phyloP scores from a whole-genome alignment of 2,329 filamentous ascomycete genomes.

The Calonectria pteridis region DNA sequence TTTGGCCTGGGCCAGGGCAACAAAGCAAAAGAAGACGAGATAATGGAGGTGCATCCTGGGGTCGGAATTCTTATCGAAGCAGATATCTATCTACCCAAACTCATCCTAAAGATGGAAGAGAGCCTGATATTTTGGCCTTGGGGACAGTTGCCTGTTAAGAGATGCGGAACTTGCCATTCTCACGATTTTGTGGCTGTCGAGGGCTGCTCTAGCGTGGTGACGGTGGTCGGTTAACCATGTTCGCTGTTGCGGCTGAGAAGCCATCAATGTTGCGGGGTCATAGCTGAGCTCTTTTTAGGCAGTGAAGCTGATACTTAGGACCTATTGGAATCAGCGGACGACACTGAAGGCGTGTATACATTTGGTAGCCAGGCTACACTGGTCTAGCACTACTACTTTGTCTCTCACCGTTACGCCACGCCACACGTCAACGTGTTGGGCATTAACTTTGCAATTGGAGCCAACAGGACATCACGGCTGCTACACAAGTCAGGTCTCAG shows the following conservation, averaged over 20 bases:
- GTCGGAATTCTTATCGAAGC: neutral
- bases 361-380: neutral
- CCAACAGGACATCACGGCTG: neutral
- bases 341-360: neutral
- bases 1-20: constrained; percentile 11
- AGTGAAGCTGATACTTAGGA: neutral
- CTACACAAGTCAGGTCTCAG: neutral
- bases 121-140: neutral
- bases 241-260: neutral
- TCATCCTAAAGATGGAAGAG: neutral
- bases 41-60: constrained; percentile 17
- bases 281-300: neutral
- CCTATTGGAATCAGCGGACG: neutral
- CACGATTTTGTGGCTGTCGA: neutral
- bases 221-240: neutral
- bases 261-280: neutral
- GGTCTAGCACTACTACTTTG: neutral
- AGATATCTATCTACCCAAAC: neutral
- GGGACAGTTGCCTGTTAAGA: too few species aligned
- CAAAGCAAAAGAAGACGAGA: neutral
- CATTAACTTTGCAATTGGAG: neutral
- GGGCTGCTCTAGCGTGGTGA: neutral
- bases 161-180: neutral
- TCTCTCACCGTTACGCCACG: neutral
- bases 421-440: neutral